Percentiles rank a stretch among this genome's conserved stretches.
phyloP scores from a whole-genome alignment of 345 rosid genomes.

The Rubroshorea leprosula region DNA sequence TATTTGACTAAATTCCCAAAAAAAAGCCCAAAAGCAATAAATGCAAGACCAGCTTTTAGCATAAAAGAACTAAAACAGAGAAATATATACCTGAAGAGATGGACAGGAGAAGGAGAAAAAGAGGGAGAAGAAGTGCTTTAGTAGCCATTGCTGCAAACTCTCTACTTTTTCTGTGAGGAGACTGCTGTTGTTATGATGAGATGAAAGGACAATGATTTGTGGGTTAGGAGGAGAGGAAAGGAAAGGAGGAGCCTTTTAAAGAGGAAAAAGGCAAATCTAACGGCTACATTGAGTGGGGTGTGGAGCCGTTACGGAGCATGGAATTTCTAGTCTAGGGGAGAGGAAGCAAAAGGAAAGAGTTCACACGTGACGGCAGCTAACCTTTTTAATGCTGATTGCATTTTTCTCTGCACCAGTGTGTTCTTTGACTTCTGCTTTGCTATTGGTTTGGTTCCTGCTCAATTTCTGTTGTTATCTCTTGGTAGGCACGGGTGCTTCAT shows the following conservation, averaged over 20 bases:
- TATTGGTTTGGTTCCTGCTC: not conserved
- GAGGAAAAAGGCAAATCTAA: not conserved
- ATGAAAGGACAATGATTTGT: not conserved
- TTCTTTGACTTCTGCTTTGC: not conserved
- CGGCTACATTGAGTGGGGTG: constrained; percentile 16
- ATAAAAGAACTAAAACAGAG: too few species aligned
- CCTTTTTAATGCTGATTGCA: not conserved
- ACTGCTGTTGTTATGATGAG: too few species aligned
- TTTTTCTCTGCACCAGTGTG: not conserved
- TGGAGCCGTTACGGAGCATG: constrained; percentile 11
- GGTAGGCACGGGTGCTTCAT: too few species aligned
- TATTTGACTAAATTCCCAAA: too few species aligned
- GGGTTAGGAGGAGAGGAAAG: not conserved
- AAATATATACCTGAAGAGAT: constrained; percentile 24
- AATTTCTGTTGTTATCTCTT: not conserved
- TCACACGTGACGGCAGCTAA: not conserved
- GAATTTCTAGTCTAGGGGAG: not conserved
- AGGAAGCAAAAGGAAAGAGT: not conserved
- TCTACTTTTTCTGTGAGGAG: too few species aligned
- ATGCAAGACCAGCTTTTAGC: not conserved
- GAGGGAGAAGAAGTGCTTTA: constrained; percentile 13
- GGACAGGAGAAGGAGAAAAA: constrained; percentile 21
- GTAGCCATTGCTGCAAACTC: constrained; percentile 17
- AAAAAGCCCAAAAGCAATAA: not conserved
- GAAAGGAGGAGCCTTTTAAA: not conserved